phyloP scores from a whole-genome alignment of 2,329 filamentous ascomycete genomes.

The Zalaria obscura region DNA sequence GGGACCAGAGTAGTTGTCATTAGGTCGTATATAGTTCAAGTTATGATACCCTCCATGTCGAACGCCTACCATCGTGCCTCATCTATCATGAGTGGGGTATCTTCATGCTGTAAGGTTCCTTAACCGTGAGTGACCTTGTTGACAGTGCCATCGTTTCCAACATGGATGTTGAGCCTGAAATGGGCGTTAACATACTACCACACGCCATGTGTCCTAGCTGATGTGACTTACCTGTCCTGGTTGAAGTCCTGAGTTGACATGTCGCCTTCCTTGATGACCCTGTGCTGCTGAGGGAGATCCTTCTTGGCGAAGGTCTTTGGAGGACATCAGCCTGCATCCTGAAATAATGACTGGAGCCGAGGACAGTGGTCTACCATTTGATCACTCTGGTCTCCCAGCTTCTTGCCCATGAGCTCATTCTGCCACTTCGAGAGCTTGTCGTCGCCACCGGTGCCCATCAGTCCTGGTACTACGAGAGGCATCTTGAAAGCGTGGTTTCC shows the following conservation, averaged over 20 bases:
- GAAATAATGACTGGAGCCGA: not conserved
- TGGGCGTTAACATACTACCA: not conserved
- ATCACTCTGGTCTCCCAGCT: slow-evolving; percentile 31
- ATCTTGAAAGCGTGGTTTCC: slow-evolving; percentile 13
- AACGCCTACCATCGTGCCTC: too few relatives aligned
- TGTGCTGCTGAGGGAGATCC: slow-evolving; percentile 33
- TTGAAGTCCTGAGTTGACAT: slow-evolving; percentile 34
- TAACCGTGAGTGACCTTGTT: slow-evolving; percentile 33
- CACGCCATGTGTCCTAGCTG: too few relatives aligned
- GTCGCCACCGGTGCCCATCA: slow-evolving; percentile 19
- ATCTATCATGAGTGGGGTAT: too few relatives aligned
- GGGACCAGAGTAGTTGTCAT: too few relatives aligned
- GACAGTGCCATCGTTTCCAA: slow-evolving; percentile 33
- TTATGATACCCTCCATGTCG: too few relatives aligned
- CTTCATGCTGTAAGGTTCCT: not conserved
- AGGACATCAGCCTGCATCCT: not conserved
- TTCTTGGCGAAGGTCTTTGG: slow-evolving; percentile 36
- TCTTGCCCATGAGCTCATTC: slow-evolving; percentile 36
- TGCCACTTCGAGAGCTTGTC: slow-evolving; percentile 32
- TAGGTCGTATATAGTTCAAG: too few relatives aligned
- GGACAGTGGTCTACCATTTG: slow-evolving; percentile 23
- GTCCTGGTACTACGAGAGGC: slow-evolving; percentile 37
- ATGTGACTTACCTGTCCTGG: slow-evolving; percentile 24
- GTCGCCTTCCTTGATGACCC: slow-evolving; percentile 30
- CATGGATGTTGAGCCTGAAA: slow-evolving; percentile 32